Evolutionary conservation across 2,329 filamentous ascomycete genomes (phyloP), one percentile per base, ranked within the genome.

Genomic region (Rhytidhysteron rufulum): DNA sequence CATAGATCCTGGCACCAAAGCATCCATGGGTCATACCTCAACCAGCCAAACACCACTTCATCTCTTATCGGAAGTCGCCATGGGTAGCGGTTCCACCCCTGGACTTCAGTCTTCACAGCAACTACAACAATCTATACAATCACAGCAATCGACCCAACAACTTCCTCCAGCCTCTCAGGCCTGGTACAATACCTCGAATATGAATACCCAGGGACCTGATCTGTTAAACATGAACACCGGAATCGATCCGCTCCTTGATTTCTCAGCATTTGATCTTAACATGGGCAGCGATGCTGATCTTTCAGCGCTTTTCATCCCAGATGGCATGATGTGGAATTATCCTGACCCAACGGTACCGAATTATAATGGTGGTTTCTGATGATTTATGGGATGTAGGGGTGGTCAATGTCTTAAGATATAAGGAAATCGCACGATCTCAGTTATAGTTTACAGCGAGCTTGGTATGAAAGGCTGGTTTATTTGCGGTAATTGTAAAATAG

Each of bases 51-150:
- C 62, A 1, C 62, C 62, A 6, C 53, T 66, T 5, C 63, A 65
- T 39, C 54, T 66, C 18, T 52, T 66, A 7, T 66, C 63, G 4
- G 63, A 67, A 49, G 65, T 65, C n/a, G 65, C 65, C 2, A 47
- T 44, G 31, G 35, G 36, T 34, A 45, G 36, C 31, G 18, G 30
- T 13, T 33, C 27, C 4, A 2, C 34, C 9, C 34, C 37, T 24
- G 9, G 17, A 10, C 10, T 20, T 30, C 34, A 25, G 17, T 33
- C 27, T 16, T 15, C 19, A 16, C 39, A 30, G 11, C 32, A 37
- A 18, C 24, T 13, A 31, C 33, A 17, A 39, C 43, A 41, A 16
- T 21, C 32, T 7, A 39, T 40, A 46, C 44, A n/a, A 22, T 40
- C 38, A 11, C 27, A 30, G 18, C 8, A 13, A 27, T 29, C 25